phyloP scores from a whole-genome alignment of 306 rosid genomes.

The Mucuna pruriens region DNA sequence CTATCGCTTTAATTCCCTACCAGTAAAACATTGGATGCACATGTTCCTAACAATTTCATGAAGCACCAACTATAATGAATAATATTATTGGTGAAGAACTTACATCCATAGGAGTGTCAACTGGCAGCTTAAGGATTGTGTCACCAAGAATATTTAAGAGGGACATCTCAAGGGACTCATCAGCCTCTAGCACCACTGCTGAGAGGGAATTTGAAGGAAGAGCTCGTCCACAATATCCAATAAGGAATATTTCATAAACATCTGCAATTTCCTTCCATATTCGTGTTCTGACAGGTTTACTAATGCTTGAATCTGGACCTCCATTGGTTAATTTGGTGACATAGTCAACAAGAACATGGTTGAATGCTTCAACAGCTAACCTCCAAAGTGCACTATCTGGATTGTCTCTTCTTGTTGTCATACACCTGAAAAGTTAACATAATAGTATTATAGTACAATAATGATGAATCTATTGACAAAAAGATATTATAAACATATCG shows the following conservation, averaged over 20 bases:
- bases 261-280: constrained; percentile 98
- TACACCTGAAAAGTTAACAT: constrained; percentile 63
- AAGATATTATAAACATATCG: constrained; percentile 4
- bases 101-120: constrained; percentile 85
- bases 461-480: constrained; percentile 4
- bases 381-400: constrained; percentile 93
- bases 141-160: constrained; percentile 83
- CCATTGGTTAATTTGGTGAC: constrained; percentile 49
- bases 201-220: constrained; percentile 84
- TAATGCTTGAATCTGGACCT: constrained; percentile 56
- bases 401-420: constrained; percentile 96
- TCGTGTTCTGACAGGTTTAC: constrained; percentile 75
- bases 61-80: constrained; percentile 8
- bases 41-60: not conserved
- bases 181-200: constrained; percentile 62
- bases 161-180: constrained; percentile 87
- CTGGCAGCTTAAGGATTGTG: constrained; percentile 70
- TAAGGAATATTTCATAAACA: constrained; percentile 88
- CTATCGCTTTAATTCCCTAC: constrained; percentile 20
- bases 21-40: not conserved
- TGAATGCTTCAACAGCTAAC: constrained; percentile 82
- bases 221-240: constrained; percentile 97
- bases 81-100: constrained; percentile 45
- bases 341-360: constrained; percentile 67
- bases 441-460: constrained; percentile 29